A percentile compares a stretch with the other conserved stretches of the same genome.
Conservation (phyloP, 768 basidiomycete species). For the Russula olivacea region DNA sequence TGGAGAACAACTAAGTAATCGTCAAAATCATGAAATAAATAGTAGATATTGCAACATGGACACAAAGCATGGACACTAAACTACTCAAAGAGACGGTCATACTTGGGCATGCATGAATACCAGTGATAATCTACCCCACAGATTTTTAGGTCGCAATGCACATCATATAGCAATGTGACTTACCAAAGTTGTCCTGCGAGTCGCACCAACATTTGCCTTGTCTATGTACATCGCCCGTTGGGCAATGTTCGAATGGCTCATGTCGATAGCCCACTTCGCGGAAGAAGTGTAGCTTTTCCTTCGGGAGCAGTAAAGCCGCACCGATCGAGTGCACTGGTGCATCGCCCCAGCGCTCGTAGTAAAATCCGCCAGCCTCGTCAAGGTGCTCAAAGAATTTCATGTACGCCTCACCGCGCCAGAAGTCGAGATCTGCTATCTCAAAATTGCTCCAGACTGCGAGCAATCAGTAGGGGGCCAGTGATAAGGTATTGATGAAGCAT, state of each 20-base stretch:
- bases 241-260: conserved; percentile 92
- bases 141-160: conserved; percentile 8
- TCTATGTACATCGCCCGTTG: conserved; percentile 65
- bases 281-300: conserved; percentile 92
- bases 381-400: conserved; percentile 52
- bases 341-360: conserved; percentile 87
- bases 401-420: conserved; percentile 55
- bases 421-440: conserved; percentile 53
- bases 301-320: conserved; percentile 80
- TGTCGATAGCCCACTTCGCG: conserved; percentile 91
- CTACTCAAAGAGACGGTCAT: conserved; percentile 23
- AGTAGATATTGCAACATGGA: conserved; percentile 14
- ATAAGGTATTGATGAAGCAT: conserved; percentile 11
- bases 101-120: conserved; percentile 70
- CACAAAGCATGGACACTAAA: background rate
- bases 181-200: conserved; percentile 71
- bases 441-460: conserved; percentile 58
- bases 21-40: conserved; percentile 10
- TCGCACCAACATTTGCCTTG: conserved; percentile 82
- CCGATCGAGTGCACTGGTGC: conserved; percentile 80
- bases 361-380: conserved; percentile 51
- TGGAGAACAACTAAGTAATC: conserved; percentile 1
- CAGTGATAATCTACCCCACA: conserved; percentile 59
- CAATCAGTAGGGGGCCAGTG: background rate
- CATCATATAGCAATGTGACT: conserved; percentile 26